These are phyloP conservation scores for Xylariaceae sp. DNA, from an alignment of 2,329 filamentous ascomycete species.

Conservation along the genomic window DNA sequence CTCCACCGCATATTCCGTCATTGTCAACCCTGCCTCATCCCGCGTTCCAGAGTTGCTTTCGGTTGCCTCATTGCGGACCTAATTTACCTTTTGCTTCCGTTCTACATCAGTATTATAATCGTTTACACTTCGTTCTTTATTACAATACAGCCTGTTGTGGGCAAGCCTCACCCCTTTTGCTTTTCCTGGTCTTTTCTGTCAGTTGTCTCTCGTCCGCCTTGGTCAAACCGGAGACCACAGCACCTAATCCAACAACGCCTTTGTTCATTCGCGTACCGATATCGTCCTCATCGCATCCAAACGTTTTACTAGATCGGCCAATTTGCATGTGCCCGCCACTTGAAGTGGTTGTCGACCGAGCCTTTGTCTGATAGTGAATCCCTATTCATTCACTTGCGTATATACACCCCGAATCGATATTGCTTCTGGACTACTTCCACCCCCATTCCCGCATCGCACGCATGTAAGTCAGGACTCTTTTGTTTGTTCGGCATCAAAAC, in stretches of 20 bases:
- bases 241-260: slow-evolving; percentile 15
- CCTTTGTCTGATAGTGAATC: slow-evolving; percentile 3
- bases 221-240: slow-evolving; percentile 7
- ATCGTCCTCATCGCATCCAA: slow-evolving; percentile 3
- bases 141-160: slow-evolving; percentile 6
- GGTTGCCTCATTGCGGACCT: slow-evolving; percentile 8
- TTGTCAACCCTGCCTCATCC: slow-evolving; percentile 7
- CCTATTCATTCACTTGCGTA: slow-evolving; percentile 4
- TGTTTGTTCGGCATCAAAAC: slow-evolving; percentile 6
- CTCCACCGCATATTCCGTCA: slow-evolving; percentile 13
- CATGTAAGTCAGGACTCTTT: slow-evolving; percentile 24
- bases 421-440: slow-evolving; percentile 13
- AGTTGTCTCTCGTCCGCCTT: slow-evolving; percentile 15
- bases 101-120: slow-evolving; percentile 13
- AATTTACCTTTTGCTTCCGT: slow-evolving; percentile 9
- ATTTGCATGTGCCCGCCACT: slow-evolving; percentile 1
- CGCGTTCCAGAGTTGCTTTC: slow-evolving; percentile 9
- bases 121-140: slow-evolving; percentile 4
- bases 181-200: slow-evolving; percentile 3
- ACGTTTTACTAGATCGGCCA: neutral
- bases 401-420: slow-evolving; percentile 7
- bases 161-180: slow-evolving; percentile 12
- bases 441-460: slow-evolving; percentile 11
- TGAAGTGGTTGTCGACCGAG: neutral
- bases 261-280: slow-evolving; percentile 5